These are phyloP conservation scores for Casaregolazyma suthepensis DNA, from an alignment of 1,139 yeast genomes.

Conservation along the genomic window DNA sequence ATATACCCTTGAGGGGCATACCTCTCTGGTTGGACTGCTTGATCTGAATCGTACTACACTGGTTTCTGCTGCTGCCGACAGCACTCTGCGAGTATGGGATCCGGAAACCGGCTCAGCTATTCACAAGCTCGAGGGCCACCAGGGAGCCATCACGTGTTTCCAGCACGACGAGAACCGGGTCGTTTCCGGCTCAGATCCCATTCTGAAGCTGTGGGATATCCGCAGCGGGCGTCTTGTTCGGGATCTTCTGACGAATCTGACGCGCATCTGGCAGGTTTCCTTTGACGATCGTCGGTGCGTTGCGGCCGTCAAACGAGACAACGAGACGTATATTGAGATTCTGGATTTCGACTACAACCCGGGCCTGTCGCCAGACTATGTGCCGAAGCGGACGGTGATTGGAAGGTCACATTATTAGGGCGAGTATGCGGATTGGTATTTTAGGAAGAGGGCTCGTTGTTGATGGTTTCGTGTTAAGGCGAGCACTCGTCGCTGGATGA, in stretches of 20 bases:
- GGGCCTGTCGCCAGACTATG: neutral
- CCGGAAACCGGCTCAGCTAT: slow-evolving; percentile 67
- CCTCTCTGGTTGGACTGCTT: slow-evolving; percentile 80
- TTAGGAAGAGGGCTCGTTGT: too few relatives aligned
- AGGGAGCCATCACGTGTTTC: slow-evolving; percentile 87
- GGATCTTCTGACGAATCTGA: slow-evolving; percentile 66
- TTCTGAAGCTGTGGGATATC: slow-evolving; percentile 78
- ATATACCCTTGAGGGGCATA: slow-evolving; percentile 72
- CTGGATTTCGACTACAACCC: slow-evolving; percentile 62
- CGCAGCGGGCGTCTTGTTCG: slow-evolving; percentile 70
- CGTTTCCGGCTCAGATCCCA: slow-evolving; percentile 84
- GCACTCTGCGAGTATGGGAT: slow-evolving; percentile 88
- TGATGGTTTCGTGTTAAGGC: too few relatives aligned
- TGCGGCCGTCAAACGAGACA: slow-evolving; percentile 82
- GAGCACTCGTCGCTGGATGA: too few relatives aligned
- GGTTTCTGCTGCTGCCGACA: slow-evolving; percentile 97
- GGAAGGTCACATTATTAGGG: too few relatives aligned
- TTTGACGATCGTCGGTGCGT: slow-evolving; percentile 81
- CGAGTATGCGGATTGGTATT: too few relatives aligned
- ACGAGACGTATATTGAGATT: slow-evolving; percentile 68
- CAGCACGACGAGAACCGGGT: slow-evolving; percentile 81
- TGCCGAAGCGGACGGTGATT: neutral
- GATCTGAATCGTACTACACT: slow-evolving; percentile 70
- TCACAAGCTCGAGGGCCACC: slow-evolving; percentile 75
- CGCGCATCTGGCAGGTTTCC: slow-evolving; percentile 92